A percentile compares a stretch with the other conserved stretches of the same genome.
Evolutionary conservation across 2,329 filamentous ascomycete genomes (phyloP).

Genomic region (Phoma sp.): DNA sequence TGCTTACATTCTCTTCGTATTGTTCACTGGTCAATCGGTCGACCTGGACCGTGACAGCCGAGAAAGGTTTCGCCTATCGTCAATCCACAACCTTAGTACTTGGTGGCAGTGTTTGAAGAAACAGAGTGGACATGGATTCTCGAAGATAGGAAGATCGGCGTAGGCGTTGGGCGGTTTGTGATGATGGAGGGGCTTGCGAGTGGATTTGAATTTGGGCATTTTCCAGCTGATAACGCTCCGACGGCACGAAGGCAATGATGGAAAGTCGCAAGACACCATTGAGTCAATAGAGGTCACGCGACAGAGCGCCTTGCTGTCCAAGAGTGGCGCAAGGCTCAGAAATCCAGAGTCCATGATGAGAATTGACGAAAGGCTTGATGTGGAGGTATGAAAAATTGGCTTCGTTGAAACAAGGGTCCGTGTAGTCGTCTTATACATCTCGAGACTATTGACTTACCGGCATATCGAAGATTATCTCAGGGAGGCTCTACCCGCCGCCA

Average conservation of each 20-base stretch:
- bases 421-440: slow-evolving; percentile 15
- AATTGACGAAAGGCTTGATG: not conserved
- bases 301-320: slow-evolving; percentile 18
- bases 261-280: slow-evolving; percentile 11
- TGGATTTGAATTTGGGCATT: slow-evolving; percentile 4
- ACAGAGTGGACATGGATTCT: slow-evolving; percentile 40
- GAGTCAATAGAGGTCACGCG: slow-evolving; percentile 23
- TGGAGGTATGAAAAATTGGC: not conserved
- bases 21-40: slow-evolving; percentile 89
- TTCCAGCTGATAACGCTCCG: slow-evolving; percentile 5
- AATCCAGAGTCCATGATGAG: slow-evolving; percentile 22
- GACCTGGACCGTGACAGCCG: slow-evolving; percentile 90
- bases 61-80: slow-evolving; percentile 74
- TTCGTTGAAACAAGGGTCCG: slow-evolving; percentile 1
- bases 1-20: slow-evolving; percentile 75
- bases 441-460: slow-evolving; percentile 34
- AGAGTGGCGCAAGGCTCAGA: slow-evolving; percentile 16
- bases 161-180: slow-evolving; percentile 35
- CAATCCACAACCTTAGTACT: slow-evolving; percentile 35
- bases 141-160: slow-evolving; percentile 34
- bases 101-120: slow-evolving; percentile 34
- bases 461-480: slow-evolving; percentile 28
- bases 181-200: slow-evolving; percentile 29
- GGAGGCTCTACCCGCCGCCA: slow-evolving; percentile 7
- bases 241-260: slow-evolving; percentile 6